phyloP scores from a whole-genome alignment of 1,284 basidiomycete genomes.

The Quambalaria eucalypti region DNA sequence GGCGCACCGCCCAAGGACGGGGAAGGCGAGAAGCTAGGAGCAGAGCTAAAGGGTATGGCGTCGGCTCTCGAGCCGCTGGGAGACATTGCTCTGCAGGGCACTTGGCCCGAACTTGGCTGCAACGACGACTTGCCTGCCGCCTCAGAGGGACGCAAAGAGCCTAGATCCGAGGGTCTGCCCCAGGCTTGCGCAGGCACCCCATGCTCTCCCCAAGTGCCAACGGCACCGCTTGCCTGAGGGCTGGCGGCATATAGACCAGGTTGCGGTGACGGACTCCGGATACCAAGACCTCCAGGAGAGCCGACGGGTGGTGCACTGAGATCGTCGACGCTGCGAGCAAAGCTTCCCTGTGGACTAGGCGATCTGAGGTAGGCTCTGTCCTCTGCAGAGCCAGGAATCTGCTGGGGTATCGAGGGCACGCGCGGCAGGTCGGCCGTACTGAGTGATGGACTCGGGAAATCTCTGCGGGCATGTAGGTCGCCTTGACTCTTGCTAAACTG shows the following conservation, averaged over 20 bases:
- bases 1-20: too few species aligned
- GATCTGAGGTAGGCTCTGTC: slow-evolving; percentile 12
- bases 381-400: slow-evolving; percentile 16
- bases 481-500: not conserved
- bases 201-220: slow-evolving; percentile 27
- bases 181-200: slow-evolving; percentile 15
- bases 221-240: not conserved
- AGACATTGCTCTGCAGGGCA: not conserved
- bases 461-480: slow-evolving; percentile 2
- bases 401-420: slow-evolving; percentile 6
- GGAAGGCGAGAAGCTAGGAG: too few species aligned
- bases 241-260: not conserved
- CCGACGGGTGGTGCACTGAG: too few species aligned
- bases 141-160: slow-evolving; percentile 11
- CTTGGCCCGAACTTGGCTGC: not conserved
- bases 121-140: not conserved
- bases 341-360: slow-evolving; percentile 25
- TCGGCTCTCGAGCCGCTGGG: not conserved
- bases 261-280: not conserved
- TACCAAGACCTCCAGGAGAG: not conserved
- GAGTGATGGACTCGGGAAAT: slow-evolving; percentile 22
- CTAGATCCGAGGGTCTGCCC: slow-evolving; percentile 31
- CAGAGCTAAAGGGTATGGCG: slow-evolving; percentile 2
- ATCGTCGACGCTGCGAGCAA: slow-evolving; percentile 38
- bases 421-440: slow-evolving; percentile 23